phyloP scores from a whole-genome alignment of 768 basidiomycete species.

The Xerocomus spinulosus region DNA sequence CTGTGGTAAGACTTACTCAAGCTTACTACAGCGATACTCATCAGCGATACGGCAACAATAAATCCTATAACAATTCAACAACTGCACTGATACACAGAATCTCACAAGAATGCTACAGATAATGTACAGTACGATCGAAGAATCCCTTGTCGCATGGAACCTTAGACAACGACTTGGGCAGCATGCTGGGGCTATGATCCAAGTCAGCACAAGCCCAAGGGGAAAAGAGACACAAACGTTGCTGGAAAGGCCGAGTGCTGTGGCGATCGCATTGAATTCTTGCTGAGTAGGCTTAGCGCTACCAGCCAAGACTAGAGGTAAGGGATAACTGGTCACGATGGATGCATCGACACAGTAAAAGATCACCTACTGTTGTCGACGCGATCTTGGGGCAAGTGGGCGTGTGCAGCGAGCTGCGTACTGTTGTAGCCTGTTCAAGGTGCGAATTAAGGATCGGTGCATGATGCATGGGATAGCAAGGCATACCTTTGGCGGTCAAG shows the following conservation, averaged over 20 bases:
- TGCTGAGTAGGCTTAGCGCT: slow-evolving; percentile 35
- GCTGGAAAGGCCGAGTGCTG: slow-evolving; percentile 37
- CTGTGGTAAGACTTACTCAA: too few relatives aligned
- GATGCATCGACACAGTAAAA: neutral
- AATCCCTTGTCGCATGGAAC: neutral
- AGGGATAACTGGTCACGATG: neutral
- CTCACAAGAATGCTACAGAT: slow-evolving; percentile 10
- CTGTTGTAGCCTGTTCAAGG: slow-evolving; percentile 2
- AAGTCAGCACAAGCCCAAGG: neutral
- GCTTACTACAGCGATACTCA: too few relatives aligned
- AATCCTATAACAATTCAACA: neutral
- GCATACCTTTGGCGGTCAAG: slow-evolving; percentile 44
- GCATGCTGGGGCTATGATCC: neutral
- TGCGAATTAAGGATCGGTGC: neutral
- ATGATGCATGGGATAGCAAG: neutral
- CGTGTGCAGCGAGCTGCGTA: slow-evolving; percentile 41
- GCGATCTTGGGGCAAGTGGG: slow-evolving; percentile 41
- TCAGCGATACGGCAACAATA: too few relatives aligned
- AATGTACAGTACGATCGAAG: slow-evolving; percentile 2
- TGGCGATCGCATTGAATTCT: slow-evolving; percentile 49
- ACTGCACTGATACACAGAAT: slow-evolving; percentile 1
- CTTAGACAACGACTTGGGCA: neutral
- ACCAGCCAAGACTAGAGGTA: slow-evolving; percentile 46
- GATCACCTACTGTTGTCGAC: slow-evolving; percentile 49
- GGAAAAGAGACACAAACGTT: slow-evolving; percentile 24